Conservation (phyloP, 148 eudicot species). For the Chenopodium formosanum region DNA sequence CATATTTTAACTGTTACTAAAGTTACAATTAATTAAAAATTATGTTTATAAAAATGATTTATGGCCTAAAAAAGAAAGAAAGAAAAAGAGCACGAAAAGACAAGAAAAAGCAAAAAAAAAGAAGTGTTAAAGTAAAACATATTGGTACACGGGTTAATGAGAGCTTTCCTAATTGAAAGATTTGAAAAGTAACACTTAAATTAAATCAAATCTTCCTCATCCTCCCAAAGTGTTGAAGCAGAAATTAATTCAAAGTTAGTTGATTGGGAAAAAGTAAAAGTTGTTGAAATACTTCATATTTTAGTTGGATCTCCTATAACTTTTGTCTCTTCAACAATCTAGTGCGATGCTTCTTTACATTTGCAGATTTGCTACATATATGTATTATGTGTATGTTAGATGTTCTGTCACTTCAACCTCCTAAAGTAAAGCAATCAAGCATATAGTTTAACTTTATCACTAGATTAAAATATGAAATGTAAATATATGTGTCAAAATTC, state of each 20-base stretch:
- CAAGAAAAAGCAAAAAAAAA: not conserved
- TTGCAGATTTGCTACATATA: not conserved
- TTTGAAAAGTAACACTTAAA: not conserved
- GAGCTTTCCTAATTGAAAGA: not conserved
- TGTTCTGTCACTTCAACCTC: slow-evolving; percentile 14
- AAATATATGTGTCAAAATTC: no score
- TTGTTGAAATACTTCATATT: slow-evolving; percentile 8
- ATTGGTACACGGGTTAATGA: slow-evolving; percentile 16
- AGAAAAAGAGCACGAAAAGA: not conserved
- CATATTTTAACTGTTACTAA: not conserved
- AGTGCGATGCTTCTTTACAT: slow-evolving; percentile 13
- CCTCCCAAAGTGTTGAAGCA: slow-evolving; percentile 2
- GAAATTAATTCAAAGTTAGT: slow-evolving; percentile 20
- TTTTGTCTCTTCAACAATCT: slow-evolving; percentile 17
- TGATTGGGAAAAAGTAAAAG: slow-evolving; percentile 13
- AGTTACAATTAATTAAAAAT: not conserved
- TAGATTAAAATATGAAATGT: no score
- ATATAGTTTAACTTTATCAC: not conserved
- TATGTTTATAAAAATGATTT: not conserved
- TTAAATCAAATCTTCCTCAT: not conserved
- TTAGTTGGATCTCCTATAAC: slow-evolving; percentile 14
- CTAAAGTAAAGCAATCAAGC: not conserved
- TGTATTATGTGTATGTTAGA: not conserved
- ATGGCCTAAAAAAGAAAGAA: not conserved
- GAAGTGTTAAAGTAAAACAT: not conserved